These are phyloP conservation scores for Amoebophrya sp. DNA, from an alignment of 169 alveolate species.

Conservation along the genomic window DNA sequence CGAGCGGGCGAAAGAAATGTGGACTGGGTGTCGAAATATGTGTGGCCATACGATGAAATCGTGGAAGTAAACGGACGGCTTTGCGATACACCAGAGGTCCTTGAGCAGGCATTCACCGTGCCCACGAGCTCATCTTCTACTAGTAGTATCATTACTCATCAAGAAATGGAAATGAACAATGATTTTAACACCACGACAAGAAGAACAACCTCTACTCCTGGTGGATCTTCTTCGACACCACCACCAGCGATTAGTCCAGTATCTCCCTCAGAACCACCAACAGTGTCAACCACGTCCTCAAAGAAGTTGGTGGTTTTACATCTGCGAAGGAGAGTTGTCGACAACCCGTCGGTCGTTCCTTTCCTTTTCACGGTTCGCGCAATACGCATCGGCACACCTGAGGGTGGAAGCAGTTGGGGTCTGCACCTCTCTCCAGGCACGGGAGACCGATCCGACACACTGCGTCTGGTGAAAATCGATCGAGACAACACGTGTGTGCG, in stretches of 20 bases:
- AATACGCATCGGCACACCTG: too few relatives aligned
- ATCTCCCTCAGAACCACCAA: too few relatives aligned
- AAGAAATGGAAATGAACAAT: too few relatives aligned
- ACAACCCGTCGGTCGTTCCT: neutral
- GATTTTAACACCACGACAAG: too few relatives aligned
- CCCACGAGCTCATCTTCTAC: too few relatives aligned
- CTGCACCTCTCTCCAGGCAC: neutral
- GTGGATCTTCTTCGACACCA: too few relatives aligned
- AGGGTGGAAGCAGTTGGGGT: neutral
- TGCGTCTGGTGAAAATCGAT: neutral
- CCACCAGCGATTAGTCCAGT: too few relatives aligned
- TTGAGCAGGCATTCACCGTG: neutral
- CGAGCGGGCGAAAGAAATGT: neutral
- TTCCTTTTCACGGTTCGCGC: neutral
- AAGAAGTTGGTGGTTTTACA: neutral
- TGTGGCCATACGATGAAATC: neutral
- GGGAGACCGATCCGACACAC: neutral
- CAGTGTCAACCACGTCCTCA: too few relatives aligned
- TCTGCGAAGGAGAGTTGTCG: neutral
- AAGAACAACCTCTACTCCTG: too few relatives aligned
- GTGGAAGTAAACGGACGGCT: constrained; percentile 8
- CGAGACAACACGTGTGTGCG: too few relatives aligned
- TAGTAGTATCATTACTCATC: too few relatives aligned
- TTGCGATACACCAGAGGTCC: neutral
- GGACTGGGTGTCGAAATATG: neutral